These are phyloP conservation scores for Citrus hindsii DNA, from an alignment of 345 rosid species.

Conservation along the genomic window DNA sequence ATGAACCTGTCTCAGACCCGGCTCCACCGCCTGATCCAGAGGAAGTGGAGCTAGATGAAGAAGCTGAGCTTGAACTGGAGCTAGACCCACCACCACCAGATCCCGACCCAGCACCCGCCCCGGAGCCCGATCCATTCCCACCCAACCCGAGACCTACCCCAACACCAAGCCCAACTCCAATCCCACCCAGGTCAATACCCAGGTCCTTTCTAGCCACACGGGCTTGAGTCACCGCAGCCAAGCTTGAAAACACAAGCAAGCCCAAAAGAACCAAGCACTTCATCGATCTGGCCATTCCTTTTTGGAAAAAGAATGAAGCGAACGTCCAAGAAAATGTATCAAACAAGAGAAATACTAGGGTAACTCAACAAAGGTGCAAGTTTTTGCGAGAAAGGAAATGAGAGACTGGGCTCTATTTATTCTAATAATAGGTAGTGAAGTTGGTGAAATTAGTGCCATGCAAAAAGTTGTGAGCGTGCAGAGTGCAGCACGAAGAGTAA, in stretches of 20 bases:
- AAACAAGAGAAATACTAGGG: not conserved
- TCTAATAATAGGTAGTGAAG: not conserved
- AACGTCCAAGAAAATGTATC: not conserved
- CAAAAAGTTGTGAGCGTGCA: constrained; percentile 14
- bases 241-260: constrained; percentile 25
- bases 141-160: constrained; percentile 68
- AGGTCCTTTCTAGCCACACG: constrained; percentile 71
- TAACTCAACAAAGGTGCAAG: not conserved
- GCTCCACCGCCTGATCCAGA: constrained; percentile 51
- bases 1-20: constrained; percentile 68
- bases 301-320: not conserved
- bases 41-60: constrained; percentile 41
- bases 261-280: constrained; percentile 28
- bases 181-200: constrained; percentile 73
- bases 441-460: not conserved
- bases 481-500: not conserved
- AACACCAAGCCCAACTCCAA: constrained; percentile 66
- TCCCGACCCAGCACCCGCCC: constrained; percentile 61
- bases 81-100: constrained; percentile 55
- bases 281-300: constrained; percentile 21
- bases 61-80: constrained; percentile 35
- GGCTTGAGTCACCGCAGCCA: constrained; percentile 38
- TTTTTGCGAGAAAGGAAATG: not conserved
- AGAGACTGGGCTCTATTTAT: constrained; percentile 17
- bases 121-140: constrained; percentile 58